Base-by-base conservation (phyloP, 2,329 filamentous ascomycete species). In the Colletotrichum sp. region DNA sequence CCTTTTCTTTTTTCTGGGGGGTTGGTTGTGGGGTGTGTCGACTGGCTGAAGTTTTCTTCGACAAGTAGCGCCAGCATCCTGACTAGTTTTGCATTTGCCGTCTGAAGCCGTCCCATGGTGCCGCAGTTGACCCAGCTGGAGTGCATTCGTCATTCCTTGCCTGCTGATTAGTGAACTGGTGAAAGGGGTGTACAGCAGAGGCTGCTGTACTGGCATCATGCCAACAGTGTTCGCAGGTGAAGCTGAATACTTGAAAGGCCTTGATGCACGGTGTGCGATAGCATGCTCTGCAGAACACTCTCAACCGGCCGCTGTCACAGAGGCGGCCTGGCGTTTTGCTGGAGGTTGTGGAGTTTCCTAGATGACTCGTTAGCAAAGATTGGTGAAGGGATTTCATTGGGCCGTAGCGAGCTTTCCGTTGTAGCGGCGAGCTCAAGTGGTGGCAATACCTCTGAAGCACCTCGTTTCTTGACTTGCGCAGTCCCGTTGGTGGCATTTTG, bases 381-480 rank as follows among this genome's bases (percentile, higher is more conserved):
- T 86, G 83, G 88, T 84, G 76, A 87, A 79, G 72, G 87, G 85
- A 75, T 82, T 85, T 89, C 88, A 18, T 36, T 26, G 36, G 26
- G n/a, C 34, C 28, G 16, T 44, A 26, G 65, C 60, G 21, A 72
- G 72, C 52, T 32, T 21, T 72, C 60, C n/a, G 21, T 32, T 26
- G 49, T 62, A 28, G 39, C 57, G 36, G 55, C 16, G 15, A 71
- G 34, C 66, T 76, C 52, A 24, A 32, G 21, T 49, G 49, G 62
- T 72, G 21, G 44, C 49, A 71, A 57, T 85, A 89, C 87, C 84
- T 89, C 86, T 78, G 88, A 81, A 75, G 88, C 86, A 76, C 84
- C 85, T 71, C 89, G 88, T 82, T 90, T 90, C 82, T 88, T 90
- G 65, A 82, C 82, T 72, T 83, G 83, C 13, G 82, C 79, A 69